phyloP scores from a whole-genome alignment of 352 stramenopile genomes.

The Pythium diclinum region DNA sequence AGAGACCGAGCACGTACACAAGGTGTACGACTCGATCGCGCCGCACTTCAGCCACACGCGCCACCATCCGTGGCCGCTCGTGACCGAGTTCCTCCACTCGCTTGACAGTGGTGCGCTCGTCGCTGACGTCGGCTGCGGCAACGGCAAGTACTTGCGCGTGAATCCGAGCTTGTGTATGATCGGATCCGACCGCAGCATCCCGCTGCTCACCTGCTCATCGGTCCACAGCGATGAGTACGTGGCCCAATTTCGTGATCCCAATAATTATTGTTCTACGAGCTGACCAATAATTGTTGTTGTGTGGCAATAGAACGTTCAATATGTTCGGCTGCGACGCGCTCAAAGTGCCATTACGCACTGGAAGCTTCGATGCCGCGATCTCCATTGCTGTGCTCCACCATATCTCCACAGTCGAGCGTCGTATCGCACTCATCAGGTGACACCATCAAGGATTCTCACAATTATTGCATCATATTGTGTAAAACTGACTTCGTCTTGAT shows the following conservation, averaged over 20 bases:
- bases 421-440: constrained; percentile 66
- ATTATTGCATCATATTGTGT: too few species aligned
- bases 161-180: constrained; percentile 65
- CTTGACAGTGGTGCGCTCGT: constrained; percentile 55
- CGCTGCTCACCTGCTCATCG: constrained; percentile 54
- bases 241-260: neutral
- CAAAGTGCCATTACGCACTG: constrained; percentile 52
- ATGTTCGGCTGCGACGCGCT: constrained; percentile 74
- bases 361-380: constrained; percentile 69
- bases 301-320: constrained; percentile 38
- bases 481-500: neutral
- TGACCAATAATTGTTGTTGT: neutral
- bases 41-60: constrained; percentile 83
- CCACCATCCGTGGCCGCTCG: constrained; percentile 76
- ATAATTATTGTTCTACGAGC: constrained; percentile 2
- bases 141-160: constrained; percentile 78
- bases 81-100: constrained; percentile 52
- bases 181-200: constrained; percentile 71
- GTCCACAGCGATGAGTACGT: constrained; percentile 36
- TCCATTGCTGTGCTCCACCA: constrained; percentile 84
- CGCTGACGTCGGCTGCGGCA: constrained; percentile 77
- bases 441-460: neutral
- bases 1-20: constrained; percentile 79
- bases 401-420: constrained; percentile 72
- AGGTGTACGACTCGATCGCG: constrained; percentile 83